phyloP scores from a whole-genome alignment of 768 basidiomycete species.

The Pulveroboletus sp. region DNA sequence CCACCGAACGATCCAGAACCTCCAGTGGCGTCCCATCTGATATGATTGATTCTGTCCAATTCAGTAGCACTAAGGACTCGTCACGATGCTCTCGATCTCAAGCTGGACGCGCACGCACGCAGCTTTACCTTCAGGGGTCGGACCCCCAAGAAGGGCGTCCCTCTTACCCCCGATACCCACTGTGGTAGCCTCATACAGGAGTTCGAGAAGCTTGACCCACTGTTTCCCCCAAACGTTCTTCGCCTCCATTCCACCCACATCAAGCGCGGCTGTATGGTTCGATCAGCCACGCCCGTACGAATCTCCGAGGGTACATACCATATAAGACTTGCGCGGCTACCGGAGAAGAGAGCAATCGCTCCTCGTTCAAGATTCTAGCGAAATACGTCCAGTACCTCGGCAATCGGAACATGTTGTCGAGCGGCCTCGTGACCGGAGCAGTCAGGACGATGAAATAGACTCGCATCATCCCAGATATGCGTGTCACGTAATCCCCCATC shows the following conservation, averaged over 20 bases:
- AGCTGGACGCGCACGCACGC: conserved; percentile 61
- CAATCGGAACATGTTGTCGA: conserved; percentile 47
- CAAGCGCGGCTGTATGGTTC: conserved; percentile 53
- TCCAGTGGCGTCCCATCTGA: conserved; percentile 15
- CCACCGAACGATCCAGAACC: conserved; percentile 5
- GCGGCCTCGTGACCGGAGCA: conserved; percentile 39
- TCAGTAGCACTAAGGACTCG: conserved; percentile 17
- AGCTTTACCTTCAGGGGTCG: conserved; percentile 56
- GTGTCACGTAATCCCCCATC: conserved; percentile 54
- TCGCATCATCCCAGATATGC: conserved; percentile 77
- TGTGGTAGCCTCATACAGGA: conserved; percentile 63
- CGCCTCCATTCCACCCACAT: conserved; percentile 63
- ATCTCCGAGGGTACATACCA: conserved; percentile 36
- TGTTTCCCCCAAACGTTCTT: conserved; percentile 68
- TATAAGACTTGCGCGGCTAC: conserved; percentile 67
- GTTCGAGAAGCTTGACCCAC: conserved; percentile 67
- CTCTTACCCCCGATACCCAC: conserved; percentile 41
- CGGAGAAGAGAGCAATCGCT: conserved; percentile 48
- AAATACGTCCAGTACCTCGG: conserved; percentile 73
- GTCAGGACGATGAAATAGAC: conserved; percentile 77
- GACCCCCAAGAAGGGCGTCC: conserved; percentile 50
- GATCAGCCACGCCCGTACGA: conserved; percentile 8
- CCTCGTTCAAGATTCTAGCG: conserved; percentile 54
- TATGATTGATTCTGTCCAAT: conserved; percentile 2
- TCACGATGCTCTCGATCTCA: conserved; percentile 62